Conservation (phyloP, 441 rosid species). For the Adansonia gregorii region DNA sequence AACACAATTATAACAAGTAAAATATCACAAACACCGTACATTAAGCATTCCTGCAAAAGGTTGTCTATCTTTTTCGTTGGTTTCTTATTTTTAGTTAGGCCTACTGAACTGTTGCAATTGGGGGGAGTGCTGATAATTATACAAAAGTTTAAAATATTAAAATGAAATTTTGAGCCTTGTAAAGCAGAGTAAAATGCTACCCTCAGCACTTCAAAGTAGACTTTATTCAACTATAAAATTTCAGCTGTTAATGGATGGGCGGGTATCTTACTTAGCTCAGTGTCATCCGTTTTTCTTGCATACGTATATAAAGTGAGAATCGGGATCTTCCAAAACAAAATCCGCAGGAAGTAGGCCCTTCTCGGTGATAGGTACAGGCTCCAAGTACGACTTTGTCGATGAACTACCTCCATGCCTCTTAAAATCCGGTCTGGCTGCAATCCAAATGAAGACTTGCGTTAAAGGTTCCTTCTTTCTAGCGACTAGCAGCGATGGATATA, state of each 20-base stretch:
- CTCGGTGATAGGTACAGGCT: slow-evolving; percentile 67
- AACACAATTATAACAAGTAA: too few relatives aligned
- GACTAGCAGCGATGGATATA: background rate
- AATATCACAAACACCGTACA: too few relatives aligned
- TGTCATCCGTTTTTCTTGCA: slow-evolving; percentile 62
- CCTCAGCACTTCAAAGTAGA: slow-evolving; percentile 2
- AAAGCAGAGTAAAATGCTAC: slow-evolving; percentile 6
- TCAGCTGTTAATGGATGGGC: slow-evolving; percentile 45
- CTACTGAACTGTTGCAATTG: too few relatives aligned
- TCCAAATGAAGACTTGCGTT: background rate
- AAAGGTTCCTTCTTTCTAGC: background rate
- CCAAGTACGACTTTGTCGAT: slow-evolving; percentile 52
- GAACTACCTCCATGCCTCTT: slow-evolving; percentile 49
- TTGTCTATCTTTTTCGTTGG: too few relatives aligned
- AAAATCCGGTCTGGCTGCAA: slow-evolving; percentile 86
- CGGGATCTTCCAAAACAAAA: slow-evolving; percentile 84
- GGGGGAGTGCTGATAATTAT: slow-evolving; percentile 9
- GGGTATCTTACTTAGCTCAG: slow-evolving; percentile 36
- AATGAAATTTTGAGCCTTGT: slow-evolving; percentile 18
- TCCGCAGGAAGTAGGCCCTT: slow-evolving; percentile 65
- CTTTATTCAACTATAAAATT: slow-evolving; percentile 35
- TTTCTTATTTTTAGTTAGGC: too few relatives aligned
- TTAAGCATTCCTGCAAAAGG: too few relatives aligned
- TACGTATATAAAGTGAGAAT: slow-evolving; percentile 81
- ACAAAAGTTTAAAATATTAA: slow-evolving; percentile 3